A percentile compares a stretch with the other conserved stretches of the same genome.
phyloP scores from a whole-genome alignment of 2,329 filamentous ascomycete species.

The Fusarium denticulatum region DNA sequence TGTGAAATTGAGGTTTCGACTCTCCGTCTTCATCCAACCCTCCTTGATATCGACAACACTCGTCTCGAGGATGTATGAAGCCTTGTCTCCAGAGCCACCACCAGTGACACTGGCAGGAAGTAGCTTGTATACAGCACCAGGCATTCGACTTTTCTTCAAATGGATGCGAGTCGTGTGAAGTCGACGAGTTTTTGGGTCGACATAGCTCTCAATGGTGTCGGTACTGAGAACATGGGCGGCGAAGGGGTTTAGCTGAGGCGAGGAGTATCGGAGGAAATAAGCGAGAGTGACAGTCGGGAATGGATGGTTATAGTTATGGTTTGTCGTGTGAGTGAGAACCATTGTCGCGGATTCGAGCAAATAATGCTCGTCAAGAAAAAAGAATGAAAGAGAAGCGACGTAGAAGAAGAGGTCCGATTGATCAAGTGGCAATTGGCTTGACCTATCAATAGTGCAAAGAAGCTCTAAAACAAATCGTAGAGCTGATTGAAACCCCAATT shows the following conservation, averaged over 20 bases:
- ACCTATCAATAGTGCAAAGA: slow-evolving; percentile 1
- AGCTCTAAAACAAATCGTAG: neutral
- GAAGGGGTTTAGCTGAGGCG: slow-evolving; percentile 77
- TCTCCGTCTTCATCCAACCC: slow-evolving; percentile 86
- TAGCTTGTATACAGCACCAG: slow-evolving; percentile 77
- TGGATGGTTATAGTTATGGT: slow-evolving; percentile 80
- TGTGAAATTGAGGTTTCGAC: slow-evolving; percentile 83
- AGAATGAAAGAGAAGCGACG: slow-evolving; percentile 4
- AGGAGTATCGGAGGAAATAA: slow-evolving; percentile 88
- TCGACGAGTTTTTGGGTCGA: slow-evolving; percentile 78
- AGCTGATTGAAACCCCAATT: slow-evolving; percentile 6
- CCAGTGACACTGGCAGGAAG: slow-evolving; percentile 76
- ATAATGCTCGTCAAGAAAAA: slow-evolving; percentile 22
- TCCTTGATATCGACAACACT: slow-evolving; percentile 81
- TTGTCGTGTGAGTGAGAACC: slow-evolving; percentile 72
- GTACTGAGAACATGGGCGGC: slow-evolving; percentile 83
- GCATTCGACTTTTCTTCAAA: slow-evolving; percentile 82
- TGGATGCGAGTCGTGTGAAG: slow-evolving; percentile 83
- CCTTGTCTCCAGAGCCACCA: slow-evolving; percentile 71
- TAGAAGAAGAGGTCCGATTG: slow-evolving; percentile 30
- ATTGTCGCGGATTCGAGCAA: slow-evolving; percentile 53
- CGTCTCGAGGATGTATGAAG: slow-evolving; percentile 82
- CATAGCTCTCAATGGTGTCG: slow-evolving; percentile 79
- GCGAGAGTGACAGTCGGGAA: slow-evolving; percentile 88
- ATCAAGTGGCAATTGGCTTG: neutral